Evolutionary conservation across 306 rosid genomes (phyloP).

Genomic region (Ziziphus jujuba): DNA sequence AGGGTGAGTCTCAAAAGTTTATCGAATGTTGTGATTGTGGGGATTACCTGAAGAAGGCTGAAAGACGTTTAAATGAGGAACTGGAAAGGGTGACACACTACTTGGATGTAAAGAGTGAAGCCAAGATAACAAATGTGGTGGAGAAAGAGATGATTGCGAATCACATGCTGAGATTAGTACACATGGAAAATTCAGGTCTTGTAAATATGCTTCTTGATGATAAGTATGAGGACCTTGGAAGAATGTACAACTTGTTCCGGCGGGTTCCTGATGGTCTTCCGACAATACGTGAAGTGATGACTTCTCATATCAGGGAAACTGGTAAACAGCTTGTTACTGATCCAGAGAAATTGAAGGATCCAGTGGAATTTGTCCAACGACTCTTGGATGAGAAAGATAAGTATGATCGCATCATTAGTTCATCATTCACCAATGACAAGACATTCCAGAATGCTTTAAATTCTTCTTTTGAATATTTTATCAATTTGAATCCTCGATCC

Average conservation of each 20-base stretch:
- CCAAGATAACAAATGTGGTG: conserved; percentile 66
- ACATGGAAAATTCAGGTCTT: conserved; percentile 81
- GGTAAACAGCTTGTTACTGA: conserved; percentile 80
- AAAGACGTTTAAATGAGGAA: conserved; percentile 79
- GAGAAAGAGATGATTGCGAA: conserved; percentile 81
- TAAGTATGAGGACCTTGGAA: conserved; percentile 71
- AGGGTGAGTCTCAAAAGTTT: conserved; percentile 63
- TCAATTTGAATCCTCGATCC: conserved; percentile 68
- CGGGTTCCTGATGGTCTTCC: conserved; percentile 63
- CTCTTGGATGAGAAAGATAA: conserved; percentile 80
- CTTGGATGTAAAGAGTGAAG: conserved; percentile 70
- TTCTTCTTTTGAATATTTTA: conserved; percentile 82
- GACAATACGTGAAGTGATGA: conserved; percentile 69
- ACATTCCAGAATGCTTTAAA: conserved; percentile 88
- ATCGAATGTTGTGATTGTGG: conserved; percentile 80
- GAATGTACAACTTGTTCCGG: conserved; percentile 73
- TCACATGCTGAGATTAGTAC: conserved; percentile 78
- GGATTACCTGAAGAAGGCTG: conserved; percentile 76
- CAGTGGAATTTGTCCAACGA: conserved; percentile 77
- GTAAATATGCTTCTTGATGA: conserved; percentile 78
- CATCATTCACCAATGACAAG: conserved; percentile 81
- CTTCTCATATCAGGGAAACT: conserved; percentile 66
- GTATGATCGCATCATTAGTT: conserved; percentile 65
- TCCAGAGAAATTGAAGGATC: conserved; percentile 82
- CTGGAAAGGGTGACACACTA: conserved; percentile 87